phyloP scores from a whole-genome alignment of 495 filamentous ascomycete species.

The Penicillium daleae region DNA sequence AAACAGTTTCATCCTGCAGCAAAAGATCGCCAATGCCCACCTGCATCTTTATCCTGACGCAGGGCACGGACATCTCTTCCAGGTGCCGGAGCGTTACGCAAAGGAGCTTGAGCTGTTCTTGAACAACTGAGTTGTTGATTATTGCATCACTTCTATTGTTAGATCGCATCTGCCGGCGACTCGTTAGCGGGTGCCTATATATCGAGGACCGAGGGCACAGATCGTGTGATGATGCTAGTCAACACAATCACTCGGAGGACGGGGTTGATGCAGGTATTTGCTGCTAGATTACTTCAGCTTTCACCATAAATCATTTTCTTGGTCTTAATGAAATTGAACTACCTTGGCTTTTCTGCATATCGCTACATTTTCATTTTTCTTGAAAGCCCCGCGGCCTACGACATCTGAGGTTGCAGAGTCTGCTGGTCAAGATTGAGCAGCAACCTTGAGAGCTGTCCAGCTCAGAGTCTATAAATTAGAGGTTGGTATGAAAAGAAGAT shows the following conservation, averaged over 20 bases:
- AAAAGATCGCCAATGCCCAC: slow-evolving; percentile 3
- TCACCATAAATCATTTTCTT: neutral
- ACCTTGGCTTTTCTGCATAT: neutral
- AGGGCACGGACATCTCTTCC: slow-evolving; percentile 11
- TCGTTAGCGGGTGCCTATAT: neutral
- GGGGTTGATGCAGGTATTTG: neutral
- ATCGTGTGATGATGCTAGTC: neutral
- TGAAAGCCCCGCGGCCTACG: neutral
- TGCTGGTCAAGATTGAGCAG: slow-evolving; percentile 4
- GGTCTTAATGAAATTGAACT: neutral
- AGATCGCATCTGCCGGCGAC: neutral
- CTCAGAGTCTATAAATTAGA: slow-evolving; percentile 5
- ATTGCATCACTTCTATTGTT: neutral
- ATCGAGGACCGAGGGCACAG: neutral
- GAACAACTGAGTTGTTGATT: slow-evolving; percentile 7
- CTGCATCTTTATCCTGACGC: slow-evolving; percentile 9
- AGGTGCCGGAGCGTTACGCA: slow-evolving; percentile 10
- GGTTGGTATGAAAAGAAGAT: neutral
- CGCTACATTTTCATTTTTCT: neutral
- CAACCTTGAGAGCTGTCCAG: slow-evolving; percentile 2
- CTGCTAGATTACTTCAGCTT: slow-evolving; percentile 1
- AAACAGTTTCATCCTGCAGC: slow-evolving; percentile 9
- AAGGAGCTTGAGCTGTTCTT: slow-evolving; percentile 10
- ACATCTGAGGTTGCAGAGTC: slow-evolving; percentile 5
- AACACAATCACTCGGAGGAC: slow-evolving; percentile 1